Percentiles rank a stretch among this genome's conserved stretches.
phyloP scores from a whole-genome alignment of 768 basidiomycete genomes.

The Glaciozyma antarctica region DNA sequence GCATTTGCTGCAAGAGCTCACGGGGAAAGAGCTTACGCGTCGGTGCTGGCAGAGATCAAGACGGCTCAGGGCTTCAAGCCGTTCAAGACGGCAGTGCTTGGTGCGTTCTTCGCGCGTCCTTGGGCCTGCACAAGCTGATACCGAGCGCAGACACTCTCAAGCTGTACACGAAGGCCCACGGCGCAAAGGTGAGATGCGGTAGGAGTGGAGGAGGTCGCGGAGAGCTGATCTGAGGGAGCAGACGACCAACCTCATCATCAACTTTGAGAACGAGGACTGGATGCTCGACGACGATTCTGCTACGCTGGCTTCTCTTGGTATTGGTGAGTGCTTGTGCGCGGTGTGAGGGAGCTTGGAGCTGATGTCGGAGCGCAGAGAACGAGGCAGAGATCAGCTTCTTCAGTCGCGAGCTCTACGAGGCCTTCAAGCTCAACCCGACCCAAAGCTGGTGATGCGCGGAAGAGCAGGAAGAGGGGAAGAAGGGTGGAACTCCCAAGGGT shows the following conservation, averaged over 20 bases:
- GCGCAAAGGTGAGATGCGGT: slow-evolving; percentile 60
- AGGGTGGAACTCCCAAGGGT: neutral
- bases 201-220: neutral
- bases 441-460: slow-evolving; percentile 27
- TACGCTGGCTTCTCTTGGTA: slow-evolving; percentile 58
- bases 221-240: slow-evolving; percentile 37
- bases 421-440: slow-evolving; percentile 73
- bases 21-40: neutral
- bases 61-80: slow-evolving; percentile 78
- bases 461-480: neutral
- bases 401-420: slow-evolving; percentile 61
- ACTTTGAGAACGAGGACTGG: slow-evolving; percentile 92
- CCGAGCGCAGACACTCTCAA: slow-evolving; percentile 69
- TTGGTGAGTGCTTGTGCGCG: slow-evolving; percentile 50
- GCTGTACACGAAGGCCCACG: slow-evolving; percentile 87
- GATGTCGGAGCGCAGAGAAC: slow-evolving; percentile 55
- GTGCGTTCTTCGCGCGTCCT: slow-evolving; percentile 42
- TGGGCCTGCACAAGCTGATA: too few relatives aligned
- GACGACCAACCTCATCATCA: slow-evolving; percentile 97
- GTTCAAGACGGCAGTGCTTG: slow-evolving; percentile 62
- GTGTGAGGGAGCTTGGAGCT: neutral
- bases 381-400: slow-evolving; percentile 94
- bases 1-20: neutral
- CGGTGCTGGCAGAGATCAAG: slow-evolving; percentile 50
- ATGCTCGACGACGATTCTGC: slow-evolving; percentile 58